Evolutionary conservation across 2,329 filamentous ascomycete genomes (phyloP), one percentile per base, ranked within the genome.

Genomic region (Mycosphaerella arachidis): DNA sequence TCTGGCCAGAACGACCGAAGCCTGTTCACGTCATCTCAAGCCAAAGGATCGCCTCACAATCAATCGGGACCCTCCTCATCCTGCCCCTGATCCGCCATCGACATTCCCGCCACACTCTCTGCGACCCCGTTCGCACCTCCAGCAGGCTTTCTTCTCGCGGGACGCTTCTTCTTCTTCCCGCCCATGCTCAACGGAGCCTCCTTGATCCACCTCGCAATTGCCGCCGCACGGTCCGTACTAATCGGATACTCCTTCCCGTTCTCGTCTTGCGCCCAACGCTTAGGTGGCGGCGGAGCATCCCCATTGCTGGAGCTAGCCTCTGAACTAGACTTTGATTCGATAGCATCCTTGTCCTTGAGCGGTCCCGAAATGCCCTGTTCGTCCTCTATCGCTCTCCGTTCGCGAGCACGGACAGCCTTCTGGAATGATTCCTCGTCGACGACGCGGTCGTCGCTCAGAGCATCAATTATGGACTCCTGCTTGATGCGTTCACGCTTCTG

Each of bases 221-320:
- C 82, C 52, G 85, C 81, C 0, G 89, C 89, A 24, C 90, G 81
- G 63, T 89, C 86, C 1, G 88, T 90, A 18, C 82, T 80, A 63
- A 90, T 85, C 2, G 85, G 84, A 71, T 89, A 89, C 64, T 91
- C 87, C 67, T 84, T 85, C 0, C 82, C 83, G 61, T 87, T 84
- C 55, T 88, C 84, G 53, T 86, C 86, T 58, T 84, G 80, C 5
- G 83, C 81, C 85, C 85, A 88, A 8, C 84, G 76, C 67, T 85
- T 86, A 10, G 77, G 75, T 56, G 68, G 61, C n/a, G 68, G 69
- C 16, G 46, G 48, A 33, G 55, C 57, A 18, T 56, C 46, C n/a
- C 59, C 31, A 29, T 58, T 46, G 56, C 33, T 37, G 45, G 57
- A 55, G 9, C 35, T 48, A 27, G 53, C 35, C 27, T 57, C 48